These are phyloP conservation scores for Globisporangium emineosum DNA, from an alignment of 352 stramenopile genomes.

Conservation along the genomic window DNA sequence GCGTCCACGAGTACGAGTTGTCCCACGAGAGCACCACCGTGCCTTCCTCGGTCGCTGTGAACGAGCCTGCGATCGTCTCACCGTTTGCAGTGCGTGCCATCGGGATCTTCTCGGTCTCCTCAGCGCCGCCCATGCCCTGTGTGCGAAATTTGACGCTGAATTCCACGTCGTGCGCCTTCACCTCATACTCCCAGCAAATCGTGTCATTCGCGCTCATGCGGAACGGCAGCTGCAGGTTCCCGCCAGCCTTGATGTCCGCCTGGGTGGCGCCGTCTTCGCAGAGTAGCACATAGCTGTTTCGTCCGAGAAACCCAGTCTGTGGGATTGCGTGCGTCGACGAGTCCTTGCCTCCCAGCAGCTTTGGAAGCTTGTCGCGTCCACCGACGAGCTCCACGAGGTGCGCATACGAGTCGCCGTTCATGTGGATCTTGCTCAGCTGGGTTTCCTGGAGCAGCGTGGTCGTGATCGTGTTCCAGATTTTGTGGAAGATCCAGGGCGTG, in stretches of 20 bases:
- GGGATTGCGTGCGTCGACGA: constrained; percentile 48
- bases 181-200: constrained; percentile 73
- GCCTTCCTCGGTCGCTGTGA: constrained; percentile 59
- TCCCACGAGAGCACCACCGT: constrained; percentile 74
- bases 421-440: constrained; percentile 58
- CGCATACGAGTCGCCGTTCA: constrained; percentile 46
- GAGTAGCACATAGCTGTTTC: constrained; percentile 59
- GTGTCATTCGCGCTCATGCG: constrained; percentile 68
- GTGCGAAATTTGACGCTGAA: constrained; percentile 74
- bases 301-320: constrained; percentile 58
- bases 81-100: constrained; percentile 36
- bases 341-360: constrained; percentile 56
- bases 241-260: constrained; percentile 60
- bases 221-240: constrained; percentile 62
- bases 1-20: constrained; percentile 70
- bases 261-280: constrained; percentile 70
- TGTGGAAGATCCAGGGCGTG: constrained; percentile 71
- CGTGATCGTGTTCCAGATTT: constrained; percentile 56
- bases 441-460: constrained; percentile 55
- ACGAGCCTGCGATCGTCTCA: constrained; percentile 43
- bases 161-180: constrained; percentile 59
- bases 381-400: constrained; percentile 45
- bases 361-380: constrained; percentile 47
- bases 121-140: constrained; percentile 60
- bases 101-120: constrained; percentile 54